phyloP scores from a whole-genome alignment of 2,329 filamentous ascomycete genomes.

The Chrysoporthe puriensis region DNA sequence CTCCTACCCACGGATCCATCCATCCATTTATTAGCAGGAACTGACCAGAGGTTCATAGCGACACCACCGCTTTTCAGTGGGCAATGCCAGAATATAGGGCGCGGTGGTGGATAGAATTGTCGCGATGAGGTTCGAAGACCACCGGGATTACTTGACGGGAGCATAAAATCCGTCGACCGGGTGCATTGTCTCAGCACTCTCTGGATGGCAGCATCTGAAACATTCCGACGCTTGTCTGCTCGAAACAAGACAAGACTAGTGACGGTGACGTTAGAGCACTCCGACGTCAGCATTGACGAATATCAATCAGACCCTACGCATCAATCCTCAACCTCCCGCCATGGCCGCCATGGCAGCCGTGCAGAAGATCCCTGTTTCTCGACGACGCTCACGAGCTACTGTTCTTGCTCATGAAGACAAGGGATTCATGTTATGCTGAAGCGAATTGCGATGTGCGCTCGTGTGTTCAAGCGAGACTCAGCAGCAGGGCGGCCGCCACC shows the following conservation, averaged over 20 bases:
- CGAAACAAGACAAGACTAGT: neutral
- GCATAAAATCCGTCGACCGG: neutral
- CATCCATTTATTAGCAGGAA: neutral
- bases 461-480: constrained; percentile 7
- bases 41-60: neutral
- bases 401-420: neutral
- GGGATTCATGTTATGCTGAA: neutral
- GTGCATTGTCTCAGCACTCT: neutral
- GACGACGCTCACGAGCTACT: neutral
- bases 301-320: too few relatives aligned
- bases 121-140: neutral
- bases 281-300: constrained; percentile 16
- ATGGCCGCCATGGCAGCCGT: constrained; percentile 5
- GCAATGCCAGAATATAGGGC: neutral
- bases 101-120: neutral
- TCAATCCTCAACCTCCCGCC: neutral
- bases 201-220: constrained; percentile 7
- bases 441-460: constrained; percentile 3
- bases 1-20: constrained; percentile 10
- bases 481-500: neutral
- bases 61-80: neutral
- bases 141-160: neutral
- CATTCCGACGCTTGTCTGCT: neutral
- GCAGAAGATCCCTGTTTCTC: neutral
- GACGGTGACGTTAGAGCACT: neutral